These are phyloP conservation scores for Cladosporium velox DNA, from an alignment of 2,329 filamentous ascomycete species.

Conservation along the genomic window DNA sequence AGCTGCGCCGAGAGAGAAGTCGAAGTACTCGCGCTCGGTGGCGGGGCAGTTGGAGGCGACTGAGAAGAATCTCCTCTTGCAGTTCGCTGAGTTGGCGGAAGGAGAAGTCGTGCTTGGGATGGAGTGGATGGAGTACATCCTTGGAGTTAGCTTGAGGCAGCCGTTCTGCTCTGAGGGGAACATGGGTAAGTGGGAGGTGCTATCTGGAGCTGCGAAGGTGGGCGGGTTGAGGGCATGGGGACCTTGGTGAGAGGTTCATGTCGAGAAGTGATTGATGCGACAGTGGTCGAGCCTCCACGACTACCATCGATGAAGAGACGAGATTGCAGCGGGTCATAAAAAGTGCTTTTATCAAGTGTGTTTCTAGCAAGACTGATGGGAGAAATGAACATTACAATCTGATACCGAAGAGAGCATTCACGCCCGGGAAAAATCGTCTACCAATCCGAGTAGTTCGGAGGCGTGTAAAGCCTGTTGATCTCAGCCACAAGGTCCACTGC, in stretches of 20 bases:
- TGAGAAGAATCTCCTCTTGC: slow-evolving; percentile 27
- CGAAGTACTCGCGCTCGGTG: slow-evolving; percentile 24
- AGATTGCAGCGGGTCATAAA: background rate
- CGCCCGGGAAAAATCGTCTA: background rate
- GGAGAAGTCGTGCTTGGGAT: slow-evolving; percentile 25
- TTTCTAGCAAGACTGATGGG: background rate
- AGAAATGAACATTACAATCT: slow-evolving; percentile 13
- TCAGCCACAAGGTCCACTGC: slow-evolving; percentile 74
- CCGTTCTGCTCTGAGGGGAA: slow-evolving; percentile 30
- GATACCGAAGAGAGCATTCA: slow-evolving; percentile 7
- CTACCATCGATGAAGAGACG: background rate
- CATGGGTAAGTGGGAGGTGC: slow-evolving; percentile 34
- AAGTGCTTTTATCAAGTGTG: background rate
- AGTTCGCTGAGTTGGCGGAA: slow-evolving; percentile 31
- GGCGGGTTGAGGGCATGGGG: slow-evolving; percentile 32
- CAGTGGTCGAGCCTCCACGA: background rate
- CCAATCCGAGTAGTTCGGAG: slow-evolving; percentile 19
- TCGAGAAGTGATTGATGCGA: background rate
- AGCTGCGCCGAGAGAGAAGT: slow-evolving; percentile 19
- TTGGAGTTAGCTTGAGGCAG: slow-evolving; percentile 29
- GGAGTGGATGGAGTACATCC: slow-evolving; percentile 34
- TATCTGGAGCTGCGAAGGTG: slow-evolving; percentile 26
- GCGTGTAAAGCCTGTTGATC: slow-evolving; percentile 46
- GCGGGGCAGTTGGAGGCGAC: slow-evolving; percentile 25
- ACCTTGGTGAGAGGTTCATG: slow-evolving; percentile 28